Base-by-base conservation (phyloP, 1,139 yeast species). In the Entelexis paramagnoliae region DNA sequence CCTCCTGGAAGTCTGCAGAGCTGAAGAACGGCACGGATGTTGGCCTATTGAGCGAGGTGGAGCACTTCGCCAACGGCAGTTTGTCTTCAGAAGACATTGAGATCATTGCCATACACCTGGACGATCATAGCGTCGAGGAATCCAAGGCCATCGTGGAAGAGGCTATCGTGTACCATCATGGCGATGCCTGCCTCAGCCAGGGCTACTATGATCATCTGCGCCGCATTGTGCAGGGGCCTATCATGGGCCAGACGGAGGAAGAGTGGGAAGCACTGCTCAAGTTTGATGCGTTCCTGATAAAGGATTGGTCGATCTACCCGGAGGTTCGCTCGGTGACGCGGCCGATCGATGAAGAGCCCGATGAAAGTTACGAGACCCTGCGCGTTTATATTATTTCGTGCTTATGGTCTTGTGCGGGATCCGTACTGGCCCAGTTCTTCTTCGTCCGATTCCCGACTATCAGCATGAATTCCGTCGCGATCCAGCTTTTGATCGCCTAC, bases 401-500 rank as follows among this genome's bases (percentile, higher is more conserved):
- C 26, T 56, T 79, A 41, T 80, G 83, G 83, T 69, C 75, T 20
- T 72, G 73, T 22, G 64, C 80, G 24, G 81, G 82, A 19, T 67
- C 80, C 33, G 78, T 76, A 46, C 72, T 80, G 52, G 79, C 80
- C 59, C 78, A 77, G 56, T 79, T 80, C 63, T 81, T 81, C 60
- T 63, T 71, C 3, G 76, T 76, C 50, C 77, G 86, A 65, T 68
- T 70, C 62, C 85, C 83, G 7, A 48, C 68, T 13, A 77, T 80
- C 50, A 49, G 67, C 3, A 63, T 80, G 30, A 54, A 68, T 11
- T 57, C 79, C n/a, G 64, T 76, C n/a, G 77, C 80, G 34, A 69
- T 77, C 54, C 86, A 81, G 63, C 66, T 81, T 53, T 70, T 81
- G 51, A 65, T 80, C 48, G 79, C 76, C 59, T 82, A 83, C n/a